Base-by-base conservation (phyloP, 2,329 filamentous ascomycete species). In the Venturia effusa region DNA sequence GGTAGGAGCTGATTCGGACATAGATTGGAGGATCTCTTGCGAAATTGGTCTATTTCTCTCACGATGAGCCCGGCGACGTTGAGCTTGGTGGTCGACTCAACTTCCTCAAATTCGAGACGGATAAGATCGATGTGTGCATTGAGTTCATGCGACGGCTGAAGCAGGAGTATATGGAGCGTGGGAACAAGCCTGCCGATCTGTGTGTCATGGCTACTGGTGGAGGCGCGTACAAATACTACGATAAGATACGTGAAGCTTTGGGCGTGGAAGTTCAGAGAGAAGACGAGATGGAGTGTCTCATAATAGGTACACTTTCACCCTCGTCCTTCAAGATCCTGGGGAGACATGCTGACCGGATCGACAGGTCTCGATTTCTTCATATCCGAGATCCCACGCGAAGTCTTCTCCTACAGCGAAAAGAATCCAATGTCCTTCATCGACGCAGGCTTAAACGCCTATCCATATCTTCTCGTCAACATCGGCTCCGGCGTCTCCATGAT, bases 201-300 rank as follows among this genome's bases (percentile, higher is more conserved):
- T 94, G 88, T 71, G 88, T 99, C 67, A 95, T 97, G 86, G 94
- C 94, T 2, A 99, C 94, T 0, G 94, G 94, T 6, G 94, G 94
- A 34, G 94, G 94, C 24, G 92, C 94, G 5, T 97, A 90, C 81
- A 97, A 97, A 75, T 99, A 90, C 77, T 97, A 97, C 75, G 92
- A 97, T 74, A 88, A 86, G 75, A 91, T 99, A 69, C 87, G 86
- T 72, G 84, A 93, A 67, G 86, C 88, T 4, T 79, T 99, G 61
- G 89, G 89, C 17, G 90, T 96, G 1, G 89, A 97, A 72, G 92
- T 99, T 24, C 80, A 92, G 70, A 83, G 92, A 54, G 94, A 97
- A 76, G 94, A 99, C 71, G 94, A 99, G 78, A 99, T 99, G 94
- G 92, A 96, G 75, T 99, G 94, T 73, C 79, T 99, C 65, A 99